phyloP scores from a whole-genome alignment of 768 basidiomycete genomes.

The Trametopsis cervina region DNA sequence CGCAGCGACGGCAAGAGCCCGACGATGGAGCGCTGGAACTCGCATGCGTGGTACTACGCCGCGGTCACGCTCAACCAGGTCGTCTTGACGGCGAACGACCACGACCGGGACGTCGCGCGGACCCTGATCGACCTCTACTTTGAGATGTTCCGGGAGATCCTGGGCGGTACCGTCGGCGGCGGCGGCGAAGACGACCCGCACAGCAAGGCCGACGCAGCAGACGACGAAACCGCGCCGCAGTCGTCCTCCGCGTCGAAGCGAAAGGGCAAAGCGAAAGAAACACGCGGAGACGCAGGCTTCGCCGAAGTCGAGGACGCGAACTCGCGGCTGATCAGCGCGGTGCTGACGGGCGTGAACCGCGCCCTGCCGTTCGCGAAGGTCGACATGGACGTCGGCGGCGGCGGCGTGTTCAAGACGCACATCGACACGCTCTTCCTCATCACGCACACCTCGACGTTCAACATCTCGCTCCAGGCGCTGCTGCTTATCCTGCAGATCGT shows the following conservation, averaged over 20 bases:
- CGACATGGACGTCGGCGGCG: conserved; percentile 44
- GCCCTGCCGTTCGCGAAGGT: conserved; percentile 90
- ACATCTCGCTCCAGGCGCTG: conserved; percentile 89
- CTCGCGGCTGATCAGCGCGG: conserved; percentile 80
- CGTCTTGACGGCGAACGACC: conserved; percentile 50
- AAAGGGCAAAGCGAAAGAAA: conserved; percentile 32
- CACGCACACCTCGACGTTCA: conserved; percentile 94
- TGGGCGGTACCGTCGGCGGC: conserved; percentile 45
- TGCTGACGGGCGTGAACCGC: conserved; percentile 91
- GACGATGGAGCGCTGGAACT: conserved; percentile 39
- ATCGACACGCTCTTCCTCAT: conserved; percentile 93
- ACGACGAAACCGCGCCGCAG: no score
- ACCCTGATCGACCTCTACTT: conserved; percentile 88
- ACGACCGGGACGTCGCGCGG: conserved; percentile 68
- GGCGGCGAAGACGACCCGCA: conserved; percentile 30
- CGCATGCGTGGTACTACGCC: conserved; percentile 86
- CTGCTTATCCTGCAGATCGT: conserved; percentile 83
- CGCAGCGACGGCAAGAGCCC: conserved; percentile 11
- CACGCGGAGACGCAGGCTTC: conserved; percentile 59
- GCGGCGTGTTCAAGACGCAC: conserved; percentile 72
- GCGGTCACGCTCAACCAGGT: conserved; percentile 94
- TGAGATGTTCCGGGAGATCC: conserved; percentile 83
- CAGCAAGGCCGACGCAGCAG: conserved; percentile 31
- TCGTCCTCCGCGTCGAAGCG: conserved; percentile 26
- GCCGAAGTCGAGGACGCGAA: conserved; percentile 72